Evolutionary conservation across 495 filamentous ascomycete species (phyloP).

Genomic region (Aspergillus sclerotiicarbonarius): DNA sequence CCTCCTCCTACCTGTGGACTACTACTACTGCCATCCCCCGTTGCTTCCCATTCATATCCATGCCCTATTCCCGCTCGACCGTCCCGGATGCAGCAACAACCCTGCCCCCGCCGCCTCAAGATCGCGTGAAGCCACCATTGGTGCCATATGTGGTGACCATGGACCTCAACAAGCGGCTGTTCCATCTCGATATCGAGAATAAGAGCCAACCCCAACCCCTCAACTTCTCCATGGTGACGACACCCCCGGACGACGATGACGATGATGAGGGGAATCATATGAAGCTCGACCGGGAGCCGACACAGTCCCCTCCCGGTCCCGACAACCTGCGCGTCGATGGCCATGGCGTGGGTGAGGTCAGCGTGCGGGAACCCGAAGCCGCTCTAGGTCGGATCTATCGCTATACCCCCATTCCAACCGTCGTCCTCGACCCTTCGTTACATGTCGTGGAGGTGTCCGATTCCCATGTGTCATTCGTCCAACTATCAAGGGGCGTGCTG

Average conservation of each 20-base stretch:
- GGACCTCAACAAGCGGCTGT: slow-evolving; percentile 7
- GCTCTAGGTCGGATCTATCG: slow-evolving; percentile 42
- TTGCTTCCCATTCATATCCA: not conserved
- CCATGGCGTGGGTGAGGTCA: not conserved
- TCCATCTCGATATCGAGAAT: slow-evolving; percentile 5
- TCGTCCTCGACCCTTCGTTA: slow-evolving; percentile 48
- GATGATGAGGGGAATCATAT: not conserved
- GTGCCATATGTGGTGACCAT: slow-evolving; percentile 1
- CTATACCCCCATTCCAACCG: slow-evolving; percentile 47
- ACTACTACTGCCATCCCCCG: not conserved
- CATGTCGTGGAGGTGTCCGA: slow-evolving; percentile 48
- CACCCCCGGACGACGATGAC: slow-evolving; percentile 2
- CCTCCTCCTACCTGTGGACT: not conserved
- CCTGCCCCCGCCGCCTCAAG: not conserved
- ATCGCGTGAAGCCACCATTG: not conserved
- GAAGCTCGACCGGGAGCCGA: not conserved
- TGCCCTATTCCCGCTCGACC: not conserved
- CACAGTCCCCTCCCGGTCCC: not conserved
- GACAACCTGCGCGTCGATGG: not conserved
- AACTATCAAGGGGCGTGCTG: slow-evolving; percentile 35
- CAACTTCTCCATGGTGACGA: slow-evolving; percentile 6
- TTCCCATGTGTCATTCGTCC: slow-evolving; percentile 43
- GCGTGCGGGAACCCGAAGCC: not conserved
- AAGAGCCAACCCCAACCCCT: not conserved
- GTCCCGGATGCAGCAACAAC: not conserved